Percentiles rank a stretch among this genome's conserved stretches.
Evolutionary conservation across 1,139 yeast species (phyloP).

Genomic region (Martiniozyma asiatica): DNA sequence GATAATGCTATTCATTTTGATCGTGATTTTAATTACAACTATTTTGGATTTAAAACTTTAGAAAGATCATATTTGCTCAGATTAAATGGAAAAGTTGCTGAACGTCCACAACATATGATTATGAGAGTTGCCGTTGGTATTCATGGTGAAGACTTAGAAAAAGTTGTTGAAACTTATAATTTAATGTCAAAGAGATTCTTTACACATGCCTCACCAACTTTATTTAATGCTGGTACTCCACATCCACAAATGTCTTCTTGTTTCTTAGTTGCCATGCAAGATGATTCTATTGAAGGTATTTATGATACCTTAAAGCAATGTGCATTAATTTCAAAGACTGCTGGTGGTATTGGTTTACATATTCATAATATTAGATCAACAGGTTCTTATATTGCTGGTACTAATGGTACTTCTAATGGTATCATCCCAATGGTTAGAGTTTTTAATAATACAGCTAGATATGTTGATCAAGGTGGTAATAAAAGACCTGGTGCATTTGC

Average conservation of each 20-base stretch:
- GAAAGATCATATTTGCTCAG: slow-evolving; percentile 35
- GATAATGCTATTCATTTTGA: slow-evolving; percentile 27
- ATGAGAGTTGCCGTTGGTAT: slow-evolving; percentile 45
- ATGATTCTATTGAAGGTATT: slow-evolving; percentile 48
- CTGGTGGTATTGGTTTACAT: slow-evolving; percentile 51
- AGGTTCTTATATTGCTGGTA: slow-evolving; percentile 40
- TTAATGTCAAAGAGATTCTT: slow-evolving; percentile 40
- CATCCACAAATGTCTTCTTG: slow-evolving; percentile 40
- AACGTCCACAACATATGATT: slow-evolving; percentile 39
- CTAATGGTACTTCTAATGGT: slow-evolving; percentile 46
- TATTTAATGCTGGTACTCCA: slow-evolving; percentile 43
- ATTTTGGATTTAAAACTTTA: slow-evolving; percentile 43
- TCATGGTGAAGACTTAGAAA: slow-evolving; percentile 29
- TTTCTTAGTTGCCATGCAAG: slow-evolving; percentile 44
- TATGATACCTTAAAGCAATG: slow-evolving; percentile 41
- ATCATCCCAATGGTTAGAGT: slow-evolving; percentile 49
- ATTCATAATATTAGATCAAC: slow-evolving; percentile 40
- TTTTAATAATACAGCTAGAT: slow-evolving; percentile 47
- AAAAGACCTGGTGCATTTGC: slow-evolving; percentile 56
- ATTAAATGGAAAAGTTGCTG: slow-evolving; percentile 27
- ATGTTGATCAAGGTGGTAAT: slow-evolving; percentile 54
- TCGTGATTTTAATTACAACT: slow-evolving; percentile 33
- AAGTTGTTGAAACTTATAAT: slow-evolving; percentile 36
- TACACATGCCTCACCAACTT: slow-evolving; percentile 46
- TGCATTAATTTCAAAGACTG: slow-evolving; percentile 45